Evolutionary conservation across 495 filamentous ascomycete genomes (phyloP).

Genomic region (Terfezia boudieri): DNA sequence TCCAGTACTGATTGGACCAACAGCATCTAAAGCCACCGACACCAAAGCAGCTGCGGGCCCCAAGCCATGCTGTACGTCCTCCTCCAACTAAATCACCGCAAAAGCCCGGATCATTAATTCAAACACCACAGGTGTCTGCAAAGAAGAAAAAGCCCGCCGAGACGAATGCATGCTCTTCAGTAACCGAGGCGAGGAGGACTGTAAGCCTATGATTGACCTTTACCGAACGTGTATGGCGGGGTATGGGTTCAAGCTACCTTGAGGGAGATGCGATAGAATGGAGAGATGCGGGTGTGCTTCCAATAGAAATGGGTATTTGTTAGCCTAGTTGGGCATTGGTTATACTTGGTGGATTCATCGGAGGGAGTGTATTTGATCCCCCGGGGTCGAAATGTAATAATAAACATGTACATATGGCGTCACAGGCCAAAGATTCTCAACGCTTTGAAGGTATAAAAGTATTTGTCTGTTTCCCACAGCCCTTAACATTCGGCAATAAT

Average conservation of each 20-base stretch:
- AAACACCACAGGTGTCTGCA: conserved; percentile 46
- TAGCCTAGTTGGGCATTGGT: too few relatives aligned
- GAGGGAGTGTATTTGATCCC: too few relatives aligned
- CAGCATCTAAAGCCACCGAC: conserved; percentile 6
- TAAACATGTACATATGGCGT: too few relatives aligned
- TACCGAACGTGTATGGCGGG: conserved; percentile 87
- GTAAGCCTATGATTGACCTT: conserved; percentile 53
- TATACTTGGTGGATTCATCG: too few relatives aligned
- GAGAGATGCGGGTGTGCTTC: too few relatives aligned
- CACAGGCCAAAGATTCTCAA: too few relatives aligned
- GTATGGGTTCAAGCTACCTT: conserved; percentile 51
- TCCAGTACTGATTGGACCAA: not conserved
- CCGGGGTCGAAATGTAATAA: too few relatives aligned
- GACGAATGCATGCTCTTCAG: conserved; percentile 99
- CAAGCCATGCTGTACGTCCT: conserved; percentile 15
- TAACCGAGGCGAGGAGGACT: conserved; percentile 49
- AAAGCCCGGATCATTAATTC: not conserved
- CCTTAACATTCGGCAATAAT: too few relatives aligned
- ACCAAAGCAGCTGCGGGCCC: conserved; percentile 6
- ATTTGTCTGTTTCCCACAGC: too few relatives aligned
- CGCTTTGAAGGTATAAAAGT: too few relatives aligned
- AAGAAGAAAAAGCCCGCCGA: conserved; percentile 69
- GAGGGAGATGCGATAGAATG: not conserved
- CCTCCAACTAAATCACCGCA: not conserved
- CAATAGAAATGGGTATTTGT: too few relatives aligned